phyloP scores from a whole-genome alignment of 805 yeast genomes.

The Cyberlindnera sargentensis region DNA sequence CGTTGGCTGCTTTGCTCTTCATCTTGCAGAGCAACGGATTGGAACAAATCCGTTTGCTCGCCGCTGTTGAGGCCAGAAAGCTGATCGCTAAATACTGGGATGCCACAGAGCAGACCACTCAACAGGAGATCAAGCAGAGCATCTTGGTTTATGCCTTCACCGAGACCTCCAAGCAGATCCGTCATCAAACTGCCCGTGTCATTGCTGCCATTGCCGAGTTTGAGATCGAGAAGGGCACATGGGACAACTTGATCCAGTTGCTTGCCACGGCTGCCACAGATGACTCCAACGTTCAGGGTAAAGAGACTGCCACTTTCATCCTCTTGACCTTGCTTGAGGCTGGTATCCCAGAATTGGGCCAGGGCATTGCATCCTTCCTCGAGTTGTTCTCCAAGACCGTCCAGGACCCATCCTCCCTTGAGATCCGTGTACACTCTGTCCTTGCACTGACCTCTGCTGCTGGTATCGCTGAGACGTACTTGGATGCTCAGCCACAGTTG shows the following conservation, averaged over 20 bases:
- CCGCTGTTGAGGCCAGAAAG: slow-evolving; percentile 96
- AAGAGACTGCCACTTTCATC: slow-evolving; percentile 81
- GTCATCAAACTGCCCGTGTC: slow-evolving; percentile 87
- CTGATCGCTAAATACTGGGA: slow-evolving; percentile 68
- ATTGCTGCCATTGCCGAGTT: slow-evolving; percentile 76
- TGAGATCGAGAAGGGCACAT: slow-evolving; percentile 61
- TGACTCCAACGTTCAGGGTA: slow-evolving; percentile 34
- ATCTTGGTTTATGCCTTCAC: slow-evolving; percentile 62
- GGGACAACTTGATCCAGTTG: slow-evolving; percentile 73
- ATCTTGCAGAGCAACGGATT: slow-evolving; percentile 65
- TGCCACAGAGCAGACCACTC: slow-evolving; percentile 34
- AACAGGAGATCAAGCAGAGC: slow-evolving; percentile 58
- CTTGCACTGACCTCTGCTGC: slow-evolving; percentile 68
- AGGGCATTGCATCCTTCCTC: slow-evolving; percentile 61
- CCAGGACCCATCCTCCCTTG: slow-evolving; percentile 50
- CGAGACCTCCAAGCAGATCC: slow-evolving; percentile 56
- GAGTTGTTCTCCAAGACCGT: slow-evolving; percentile 64
- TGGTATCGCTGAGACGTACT: slow-evolving; percentile 56
- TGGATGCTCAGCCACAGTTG: slow-evolving; percentile 38
- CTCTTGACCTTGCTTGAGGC: slow-evolving; percentile 74
- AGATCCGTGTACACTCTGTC: slow-evolving; percentile 76
- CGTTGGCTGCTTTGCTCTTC: slow-evolving; percentile 79
- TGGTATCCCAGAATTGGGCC: slow-evolving; percentile 48
- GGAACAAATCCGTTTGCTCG: slow-evolving; percentile 75
- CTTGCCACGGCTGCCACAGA: slow-evolving; percentile 63